Base-by-base conservation (phyloP, 1,284 basidiomycete species). In the Malassezia sympodialis region DNA sequence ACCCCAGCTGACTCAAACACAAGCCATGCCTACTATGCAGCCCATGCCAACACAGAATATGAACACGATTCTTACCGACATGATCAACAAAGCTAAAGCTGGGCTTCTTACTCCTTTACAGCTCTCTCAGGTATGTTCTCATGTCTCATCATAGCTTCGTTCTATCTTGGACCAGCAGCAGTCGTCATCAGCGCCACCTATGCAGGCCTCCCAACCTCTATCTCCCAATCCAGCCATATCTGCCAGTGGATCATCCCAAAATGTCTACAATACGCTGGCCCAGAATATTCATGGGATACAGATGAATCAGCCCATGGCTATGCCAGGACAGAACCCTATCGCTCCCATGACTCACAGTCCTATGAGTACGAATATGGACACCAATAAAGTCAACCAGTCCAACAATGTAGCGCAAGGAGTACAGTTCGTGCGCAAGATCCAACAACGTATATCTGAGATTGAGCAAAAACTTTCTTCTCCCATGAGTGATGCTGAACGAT, bases 391-490 rank as follows among this genome's bases (percentile, higher is more conserved):
- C 1, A 39, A 8, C 34, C 56, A 11, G 54, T 8, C 32, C n/a
- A 57, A 42, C 51, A 58, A 39, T 32, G 51, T 30, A 50, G 49
- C 37, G 48, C 58, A 27, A 58, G 56, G 58, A 46, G 51, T 63
- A 45, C 63, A 68, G 26, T 64, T 68, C 12, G 40, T 63, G 39
- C 66, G 62, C 12, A 59, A 62, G 11, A 58, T 68, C 50, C 64
- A 68, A 28, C 66, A 64, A 41, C 61, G 60, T n/a, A 58, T 67
- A 46, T 56, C 50, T 4, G 65, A 66, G 17, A 59, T 67, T 21
- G 65, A 68, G 41, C 59, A 54, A 43, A 66, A 65, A 49, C 65
- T 67, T 32, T 58, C 56, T 6, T 57, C 58, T 23, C 53, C 59
- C 19, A 57, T 65, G 26, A 52, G 57, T 30, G 56, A 59, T 14